These are phyloP conservation scores for Paecilomyces sp. DNA, from an alignment of 2,329 filamentous ascomycete species.

Conservation along the genomic window DNA sequence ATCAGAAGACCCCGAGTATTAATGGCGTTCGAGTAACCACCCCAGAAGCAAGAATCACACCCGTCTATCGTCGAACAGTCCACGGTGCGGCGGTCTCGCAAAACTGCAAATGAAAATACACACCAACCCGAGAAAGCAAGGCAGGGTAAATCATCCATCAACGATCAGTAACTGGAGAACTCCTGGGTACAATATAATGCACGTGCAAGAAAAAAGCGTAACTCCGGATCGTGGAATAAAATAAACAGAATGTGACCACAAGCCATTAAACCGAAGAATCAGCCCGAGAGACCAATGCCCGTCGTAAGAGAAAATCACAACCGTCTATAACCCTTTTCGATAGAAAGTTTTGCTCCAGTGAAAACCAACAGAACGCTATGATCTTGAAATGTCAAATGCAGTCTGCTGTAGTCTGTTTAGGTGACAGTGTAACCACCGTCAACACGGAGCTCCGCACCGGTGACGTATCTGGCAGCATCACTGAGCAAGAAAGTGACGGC, in stretches of 20 bases:
- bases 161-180: neutral
- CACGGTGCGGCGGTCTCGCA: neutral
- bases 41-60: neutral
- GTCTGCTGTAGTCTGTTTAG: slow-evolving; percentile 30
- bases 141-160: neutral
- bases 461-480: slow-evolving; percentile 69
- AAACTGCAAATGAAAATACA: neutral
- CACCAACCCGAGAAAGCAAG: neutral
- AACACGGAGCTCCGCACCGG: slow-evolving; percentile 69
- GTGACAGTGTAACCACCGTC: slow-evolving; percentile 87
- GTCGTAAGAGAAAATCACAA: neutral
- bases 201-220: too few species aligned
- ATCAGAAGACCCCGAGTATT: neutral
- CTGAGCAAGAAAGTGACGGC: slow-evolving; percentile 81
- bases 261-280: too few species aligned
- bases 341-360: neutral
- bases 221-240: too few species aligned
- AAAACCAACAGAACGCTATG: neutral
- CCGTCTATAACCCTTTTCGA: neutral
- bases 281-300: neutral
- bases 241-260: too few species aligned
- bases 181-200: neutral
- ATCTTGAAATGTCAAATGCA: neutral
- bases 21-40: neutral
- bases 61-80: neutral